phyloP scores from a whole-genome alignment of 179 eudicot genomes.

The Beta macrorhiza region DNA sequence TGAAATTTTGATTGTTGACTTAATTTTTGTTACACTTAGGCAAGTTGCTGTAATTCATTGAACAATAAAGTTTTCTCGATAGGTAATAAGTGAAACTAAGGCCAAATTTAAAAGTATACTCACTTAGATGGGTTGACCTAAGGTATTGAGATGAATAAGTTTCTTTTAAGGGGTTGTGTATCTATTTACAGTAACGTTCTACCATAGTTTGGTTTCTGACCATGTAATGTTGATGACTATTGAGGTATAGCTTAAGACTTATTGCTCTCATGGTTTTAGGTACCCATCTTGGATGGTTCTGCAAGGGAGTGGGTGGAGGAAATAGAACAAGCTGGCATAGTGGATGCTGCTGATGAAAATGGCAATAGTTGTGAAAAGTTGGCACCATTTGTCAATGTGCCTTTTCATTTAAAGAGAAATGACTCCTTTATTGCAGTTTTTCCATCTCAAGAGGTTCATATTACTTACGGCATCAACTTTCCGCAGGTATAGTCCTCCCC shows the following conservation, averaged over 20 bases:
- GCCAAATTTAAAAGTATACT: not conserved
- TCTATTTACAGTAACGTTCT: not conserved
- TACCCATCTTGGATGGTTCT: conserved; percentile 96
- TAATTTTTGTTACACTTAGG: no score
- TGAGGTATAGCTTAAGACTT: not conserved
- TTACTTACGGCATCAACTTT: conserved; percentile 78
- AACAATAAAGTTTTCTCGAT: no score
- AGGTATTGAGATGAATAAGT: not conserved
- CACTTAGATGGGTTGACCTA: not conserved
- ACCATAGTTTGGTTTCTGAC: not conserved
- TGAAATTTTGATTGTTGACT: no score
- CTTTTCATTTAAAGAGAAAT: conserved; percentile 57
- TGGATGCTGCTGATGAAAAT: conserved; percentile 56
- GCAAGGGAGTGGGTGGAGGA: conserved; percentile 89
- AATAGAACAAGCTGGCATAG: conserved; percentile 65
- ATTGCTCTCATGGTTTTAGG: conserved; percentile 34
- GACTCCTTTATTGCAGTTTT: conserved; percentile 82
- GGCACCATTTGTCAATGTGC: conserved; percentile 63
- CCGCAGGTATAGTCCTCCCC: conserved; percentile 47
- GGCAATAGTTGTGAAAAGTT: conserved; percentile 63
- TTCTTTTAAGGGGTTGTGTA: not conserved
- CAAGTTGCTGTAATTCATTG: no score
- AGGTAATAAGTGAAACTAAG: no score
- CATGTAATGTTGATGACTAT: not conserved
- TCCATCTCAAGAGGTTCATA: conserved; percentile 53